These are phyloP conservation scores for Hypoxylon lienhwacheense DNA, from an alignment of 495 filamentous ascomycete species.

Conservation along the genomic window DNA sequence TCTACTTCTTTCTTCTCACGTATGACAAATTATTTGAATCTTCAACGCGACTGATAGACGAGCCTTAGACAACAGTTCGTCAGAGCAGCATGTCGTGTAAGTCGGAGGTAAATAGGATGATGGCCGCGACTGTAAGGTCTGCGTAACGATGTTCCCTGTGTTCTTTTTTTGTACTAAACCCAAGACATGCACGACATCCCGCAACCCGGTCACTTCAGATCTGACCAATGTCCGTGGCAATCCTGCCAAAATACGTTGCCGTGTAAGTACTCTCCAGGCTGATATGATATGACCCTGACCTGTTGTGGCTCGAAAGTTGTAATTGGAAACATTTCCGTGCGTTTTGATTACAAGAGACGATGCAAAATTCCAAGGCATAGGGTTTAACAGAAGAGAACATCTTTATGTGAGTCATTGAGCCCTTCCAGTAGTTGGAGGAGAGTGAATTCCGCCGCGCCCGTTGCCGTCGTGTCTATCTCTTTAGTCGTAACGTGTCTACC, in stretches of 20 bases:
- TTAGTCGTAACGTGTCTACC: no score
- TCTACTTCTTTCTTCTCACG: slow-evolving; percentile 6
- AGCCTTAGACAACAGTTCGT: slow-evolving; percentile 26
- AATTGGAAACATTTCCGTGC: not conserved
- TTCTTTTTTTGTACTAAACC: slow-evolving; percentile 27
- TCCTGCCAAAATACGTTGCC: slow-evolving; percentile 11
- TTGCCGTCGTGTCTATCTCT: no score
- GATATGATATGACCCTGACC: slow-evolving; percentile 4
- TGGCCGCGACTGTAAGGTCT: slow-evolving; percentile 26
- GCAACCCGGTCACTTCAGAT: slow-evolving; percentile 30
- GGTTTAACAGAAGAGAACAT: slow-evolving; percentile 3
- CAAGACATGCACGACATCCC: slow-evolving; percentile 31
- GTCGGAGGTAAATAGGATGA: slow-evolving; percentile 32
- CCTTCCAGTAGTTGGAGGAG: slow-evolving; percentile 18
- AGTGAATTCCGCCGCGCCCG: slow-evolving; percentile 5
- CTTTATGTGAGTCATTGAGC: slow-evolving; percentile 10
- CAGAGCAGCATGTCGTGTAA: slow-evolving; percentile 29
- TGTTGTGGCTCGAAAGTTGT: slow-evolving; percentile 2
- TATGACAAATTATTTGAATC: slow-evolving; percentile 6
- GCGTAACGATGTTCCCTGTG: slow-evolving; percentile 19
- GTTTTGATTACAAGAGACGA: slow-evolving; percentile 5
- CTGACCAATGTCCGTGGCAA: slow-evolving; percentile 26
- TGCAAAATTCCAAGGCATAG: slow-evolving; percentile 12
- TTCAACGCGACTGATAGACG: slow-evolving; percentile 4
- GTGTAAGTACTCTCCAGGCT: slow-evolving; percentile 7